Base-by-base conservation (phyloP, 306 rosid genomes). In the Cucurbita argyrosperma region DNA sequence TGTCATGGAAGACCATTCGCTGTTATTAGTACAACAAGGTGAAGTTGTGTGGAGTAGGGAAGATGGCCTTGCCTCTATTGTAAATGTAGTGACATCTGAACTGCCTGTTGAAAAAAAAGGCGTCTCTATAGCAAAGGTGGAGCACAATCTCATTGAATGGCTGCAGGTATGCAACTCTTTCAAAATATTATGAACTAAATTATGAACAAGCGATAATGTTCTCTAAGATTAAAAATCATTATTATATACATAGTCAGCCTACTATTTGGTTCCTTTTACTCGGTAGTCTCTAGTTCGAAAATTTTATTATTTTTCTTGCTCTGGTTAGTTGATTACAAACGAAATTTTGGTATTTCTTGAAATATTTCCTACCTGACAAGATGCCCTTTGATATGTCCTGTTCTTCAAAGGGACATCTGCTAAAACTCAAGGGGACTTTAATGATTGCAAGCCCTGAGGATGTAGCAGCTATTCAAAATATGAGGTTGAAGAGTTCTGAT, bases 21-120 rank as follows among this genome's bases (percentile, higher is more conserved):
- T 95, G 43, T 66, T 91, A 71, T 80, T 95, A 81, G 83, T 95
- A 50, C 99, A 95, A 79, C 99, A 95, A 84, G 97, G 97, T 75
- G 97, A 74, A 67, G 83, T 88, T 88, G 99, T 95, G 71, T 95
- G 99, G 99, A 82, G 85, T 71, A 87, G 99, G 86, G 99, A 95
- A 79, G 99, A 95, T 80, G 96, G 99, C 78, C 96, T 95, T 79
- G 99, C 99, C 55, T 92, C 99, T 62, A 84, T 95, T 61, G 86
- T 95, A 53, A 94, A 87, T 81, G 97, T 85, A 59, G 81, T 88
- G 74, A 84, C 91, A 10, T 89, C 96, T 49, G 97, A 95, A 84
- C 85, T 95, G 68, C 97, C 97, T 15, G 90, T 95, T 82, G 92
- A 82, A 78, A 95, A 81, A 89, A 80, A 82, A 68, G 97, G 96